Percentiles rank a stretch among this genome's conserved stretches.
Conservation (phyloP, 1,284 basidiomycete species). For the Trametes sp. region DNA sequence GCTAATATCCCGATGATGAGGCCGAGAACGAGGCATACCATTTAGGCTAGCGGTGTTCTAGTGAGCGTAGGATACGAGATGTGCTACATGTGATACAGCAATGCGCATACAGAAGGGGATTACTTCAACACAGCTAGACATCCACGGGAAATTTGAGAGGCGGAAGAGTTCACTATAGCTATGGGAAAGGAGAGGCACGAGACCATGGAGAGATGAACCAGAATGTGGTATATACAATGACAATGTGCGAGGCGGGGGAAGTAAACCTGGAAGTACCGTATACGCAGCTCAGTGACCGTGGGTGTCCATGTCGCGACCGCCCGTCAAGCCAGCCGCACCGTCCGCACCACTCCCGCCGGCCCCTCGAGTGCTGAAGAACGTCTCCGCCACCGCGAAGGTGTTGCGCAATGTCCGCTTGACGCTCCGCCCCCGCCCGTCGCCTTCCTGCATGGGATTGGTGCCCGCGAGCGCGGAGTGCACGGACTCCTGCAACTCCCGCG, state of each 20-base stretch:
- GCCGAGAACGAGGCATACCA: background rate
- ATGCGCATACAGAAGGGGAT: conserved; percentile 23
- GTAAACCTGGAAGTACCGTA: background rate
- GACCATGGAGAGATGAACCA: background rate
- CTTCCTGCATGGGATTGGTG: conserved; percentile 39
- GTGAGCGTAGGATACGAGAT: background rate
- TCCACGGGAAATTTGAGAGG: background rate
- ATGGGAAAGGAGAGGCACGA: background rate
- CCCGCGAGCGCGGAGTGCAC: conserved; percentile 50
- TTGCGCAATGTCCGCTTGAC: conserved; percentile 70
- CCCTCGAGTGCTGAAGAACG: conserved; percentile 58
- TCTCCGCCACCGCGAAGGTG: conserved; percentile 71
- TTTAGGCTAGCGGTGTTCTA: conserved; percentile 2
- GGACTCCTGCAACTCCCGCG: conserved; percentile 51
- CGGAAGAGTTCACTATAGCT: background rate
- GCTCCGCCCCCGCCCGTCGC: conserved; percentile 58
- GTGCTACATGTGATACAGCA: conserved; percentile 27
- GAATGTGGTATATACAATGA: conserved; percentile 17
- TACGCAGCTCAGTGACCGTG: conserved; percentile 36
- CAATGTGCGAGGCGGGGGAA: background rate
- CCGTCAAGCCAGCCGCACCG: conserved; percentile 33
- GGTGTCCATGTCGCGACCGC: conserved; percentile 35
- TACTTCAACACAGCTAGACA: conserved; percentile 13
- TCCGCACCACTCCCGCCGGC: conserved; percentile 35
- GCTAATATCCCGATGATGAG: background rate